Conservation (phyloP, 176 grass and related monocot genomes). For the Olyra latifolia region DNA sequence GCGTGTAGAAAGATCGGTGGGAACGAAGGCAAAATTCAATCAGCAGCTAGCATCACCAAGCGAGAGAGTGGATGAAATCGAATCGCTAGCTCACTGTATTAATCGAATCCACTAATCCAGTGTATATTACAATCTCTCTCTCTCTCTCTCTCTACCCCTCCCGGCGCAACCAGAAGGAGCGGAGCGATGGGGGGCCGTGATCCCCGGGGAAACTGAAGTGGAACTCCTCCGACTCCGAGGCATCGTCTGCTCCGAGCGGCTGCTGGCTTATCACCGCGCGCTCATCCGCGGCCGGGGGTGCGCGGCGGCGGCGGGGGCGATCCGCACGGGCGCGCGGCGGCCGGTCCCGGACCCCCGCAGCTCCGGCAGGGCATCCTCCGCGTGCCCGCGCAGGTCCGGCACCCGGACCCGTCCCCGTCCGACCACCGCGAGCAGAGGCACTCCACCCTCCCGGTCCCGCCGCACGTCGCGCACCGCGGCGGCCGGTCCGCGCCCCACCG, state of each 20-base stretch:
- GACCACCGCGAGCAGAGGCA: conserved; percentile 88
- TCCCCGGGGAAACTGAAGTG: background rate
- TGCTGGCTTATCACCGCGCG: background rate
- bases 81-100: background rate
- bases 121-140: conserved; percentile 4
- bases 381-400: conserved; percentile 70
- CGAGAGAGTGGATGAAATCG: background rate
- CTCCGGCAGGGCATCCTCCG: conserved; percentile 59
- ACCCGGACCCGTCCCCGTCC: conserved; percentile 60
- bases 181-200: background rate
- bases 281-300: background rate
- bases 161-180: background rate
- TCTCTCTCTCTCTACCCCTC: too few relatives aligned
- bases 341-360: conserved; percentile 85
- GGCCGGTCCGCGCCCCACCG: conserved; percentile 33
- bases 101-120: background rate
- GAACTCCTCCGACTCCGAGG: background rate
- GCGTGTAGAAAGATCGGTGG: background rate
- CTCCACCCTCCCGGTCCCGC: conserved; percentile 62
- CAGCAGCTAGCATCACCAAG: background rate
- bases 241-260: background rate
- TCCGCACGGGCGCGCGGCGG: conserved; percentile 50
- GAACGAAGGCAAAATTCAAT: background rate
- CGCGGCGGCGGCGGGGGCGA: conserved; percentile 9
- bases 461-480: conserved; percentile 69